Conservation (phyloP, 179 eudicot genomes). For the Silene noctiflora region DNA sequence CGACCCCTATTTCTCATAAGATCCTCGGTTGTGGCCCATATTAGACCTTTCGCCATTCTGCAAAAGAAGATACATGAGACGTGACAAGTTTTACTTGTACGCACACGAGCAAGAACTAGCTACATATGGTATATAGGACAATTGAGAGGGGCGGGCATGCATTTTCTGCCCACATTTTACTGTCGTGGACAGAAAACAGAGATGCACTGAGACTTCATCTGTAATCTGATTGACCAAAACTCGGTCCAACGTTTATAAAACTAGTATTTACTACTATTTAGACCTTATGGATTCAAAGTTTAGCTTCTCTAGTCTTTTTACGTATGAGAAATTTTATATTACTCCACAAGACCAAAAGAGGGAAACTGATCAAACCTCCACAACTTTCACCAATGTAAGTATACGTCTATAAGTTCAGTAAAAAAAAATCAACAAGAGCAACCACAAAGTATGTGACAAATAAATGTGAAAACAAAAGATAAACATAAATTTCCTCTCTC, state of each 20-base stretch:
- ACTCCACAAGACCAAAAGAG: not conserved
- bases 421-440: not conserved
- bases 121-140: not conserved
- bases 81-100: not conserved
- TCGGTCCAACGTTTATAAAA: not conserved
- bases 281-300: not conserved
- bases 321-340: not conserved
- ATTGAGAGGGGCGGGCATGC: not conserved
- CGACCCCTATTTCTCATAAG: conserved; percentile 58
- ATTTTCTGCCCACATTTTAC: not conserved
- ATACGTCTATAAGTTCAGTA: not conserved
- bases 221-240: not conserved
- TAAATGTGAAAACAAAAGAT: not conserved
- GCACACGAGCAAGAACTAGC: conserved; percentile 1
- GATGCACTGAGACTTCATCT: not conserved
- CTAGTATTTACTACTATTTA: too few species aligned
- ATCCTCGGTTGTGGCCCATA: conserved; percentile 89
- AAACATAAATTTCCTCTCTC: not conserved
- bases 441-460: not conserved
- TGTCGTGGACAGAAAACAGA: not conserved
- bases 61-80: conserved; percentile 3
- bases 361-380: not conserved
- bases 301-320: not conserved
- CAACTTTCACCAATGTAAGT: not conserved
- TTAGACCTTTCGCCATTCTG: conserved; percentile 65